These are phyloP conservation scores for Annulohypoxylon stygium DNA, from an alignment of 495 filamentous ascomycete species.

Conservation along the genomic window DNA sequence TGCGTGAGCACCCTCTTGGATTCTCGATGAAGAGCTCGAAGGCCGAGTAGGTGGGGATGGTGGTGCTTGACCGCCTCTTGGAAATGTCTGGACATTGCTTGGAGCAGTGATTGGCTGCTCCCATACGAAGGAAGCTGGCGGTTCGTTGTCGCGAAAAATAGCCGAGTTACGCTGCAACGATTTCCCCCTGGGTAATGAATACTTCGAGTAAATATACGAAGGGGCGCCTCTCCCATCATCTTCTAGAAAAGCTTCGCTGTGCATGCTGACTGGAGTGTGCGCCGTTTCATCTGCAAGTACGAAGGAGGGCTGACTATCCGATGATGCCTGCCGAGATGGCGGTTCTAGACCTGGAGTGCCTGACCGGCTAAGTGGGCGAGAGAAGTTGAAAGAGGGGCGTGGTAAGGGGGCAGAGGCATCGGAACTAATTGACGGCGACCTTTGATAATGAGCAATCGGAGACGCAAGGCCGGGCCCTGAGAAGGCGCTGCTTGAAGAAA, in stretches of 20 bases:
- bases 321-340: slow-evolving; percentile 69
- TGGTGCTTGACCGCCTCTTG: slow-evolving; percentile 61
- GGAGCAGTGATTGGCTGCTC: slow-evolving; percentile 66
- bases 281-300: slow-evolving; percentile 70
- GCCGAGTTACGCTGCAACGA: slow-evolving; percentile 77
- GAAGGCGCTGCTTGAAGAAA: slow-evolving; percentile 72
- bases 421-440: slow-evolving; percentile 86
- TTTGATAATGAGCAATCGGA: slow-evolving; percentile 67
- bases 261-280: slow-evolving; percentile 74
- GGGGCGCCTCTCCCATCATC: slow-evolving; percentile 65
- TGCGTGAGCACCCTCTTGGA: slow-evolving; percentile 52
- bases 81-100: slow-evolving; percentile 55
- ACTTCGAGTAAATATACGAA: slow-evolving; percentile 87
- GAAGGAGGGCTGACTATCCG: slow-evolving; percentile 73
- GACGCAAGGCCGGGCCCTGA: slow-evolving; percentile 62
- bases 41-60: slow-evolving; percentile 67
- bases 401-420: slow-evolving; percentile 73
- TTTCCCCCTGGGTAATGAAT: slow-evolving; percentile 84
- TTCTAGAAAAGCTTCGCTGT: slow-evolving; percentile 70
- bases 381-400: slow-evolving; percentile 91
- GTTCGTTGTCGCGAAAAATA: slow-evolving; percentile 71
- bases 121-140: slow-evolving; percentile 69
- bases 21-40: slow-evolving; percentile 60
- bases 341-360: slow-evolving; percentile 73
- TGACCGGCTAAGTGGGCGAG: slow-evolving; percentile 85